Evolutionary conservation across 1,139 yeast species (phyloP), one percentile per base, ranked within the genome.

Genomic region (Candida freyschussii): DNA sequence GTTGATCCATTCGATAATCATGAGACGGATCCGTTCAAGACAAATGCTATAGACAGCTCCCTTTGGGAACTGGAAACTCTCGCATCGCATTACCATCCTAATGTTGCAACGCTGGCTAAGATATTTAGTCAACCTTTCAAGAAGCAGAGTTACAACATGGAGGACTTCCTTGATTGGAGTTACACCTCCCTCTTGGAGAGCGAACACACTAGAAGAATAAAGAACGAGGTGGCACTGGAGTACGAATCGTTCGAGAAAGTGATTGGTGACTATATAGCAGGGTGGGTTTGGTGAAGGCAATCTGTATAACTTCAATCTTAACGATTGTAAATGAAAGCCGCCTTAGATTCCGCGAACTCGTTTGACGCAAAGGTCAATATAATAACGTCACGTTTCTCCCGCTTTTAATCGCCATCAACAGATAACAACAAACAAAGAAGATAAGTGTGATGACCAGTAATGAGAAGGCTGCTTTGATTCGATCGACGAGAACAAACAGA

Each of bases 101-200:
- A 91, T 51, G 85, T 93, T 14, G 91, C 96, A 2, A 83, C 96
- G 0, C 65, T 91, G 48, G 96, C 96, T 10, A 80, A 77, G 54
- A 84, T 91, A 24, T 82, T 84, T 55, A 70, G 78, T 15, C 96
- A 91, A 56, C 96, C 96, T 4, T 89, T 91, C 62, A 75, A 80
- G 53, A 93, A 91, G 57, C 80, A 83, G 38, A 73, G 73, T 48
- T 91, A 93, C 57, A 83, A 84, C 53, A 67, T 91, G 67, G 98
- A 91, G 55, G 98, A 91, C 57, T 91, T 91, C 62, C 63, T 91
- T 53, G 96, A 89, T 57, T 91, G 96, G 86, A 78, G 81, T 36
- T 91, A 89, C 54, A 65, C 69, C 35, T 71, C 87, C 9, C 67
- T 91, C 41, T 58, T 87, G 48, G 82, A 78, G 17, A 78, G 86